Evolutionary conservation across 441 rosid species (phyloP), one percentile per base, ranked within the genome.

Genomic region (Gossypium laxum): DNA sequence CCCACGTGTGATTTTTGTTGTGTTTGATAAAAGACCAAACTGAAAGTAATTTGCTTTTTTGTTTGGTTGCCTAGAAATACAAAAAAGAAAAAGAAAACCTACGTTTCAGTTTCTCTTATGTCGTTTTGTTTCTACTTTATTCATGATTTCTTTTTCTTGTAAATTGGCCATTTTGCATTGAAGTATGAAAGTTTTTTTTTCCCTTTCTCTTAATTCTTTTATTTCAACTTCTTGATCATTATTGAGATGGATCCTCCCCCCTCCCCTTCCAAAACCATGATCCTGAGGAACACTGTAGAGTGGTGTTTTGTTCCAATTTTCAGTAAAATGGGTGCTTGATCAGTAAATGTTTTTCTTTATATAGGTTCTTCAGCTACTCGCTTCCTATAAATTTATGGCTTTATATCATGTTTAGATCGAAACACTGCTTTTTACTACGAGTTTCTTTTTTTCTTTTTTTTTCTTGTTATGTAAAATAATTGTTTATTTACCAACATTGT

Each of bases 21-120:
- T 66, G 22, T 24, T 47, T 24, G n/a, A 47, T 66, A 22, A 47
- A 65, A 7, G 17, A 63, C 52, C 51, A 11, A 64, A 64, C 69
- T 45, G 54, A 43, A 47, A 66, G 21, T 56, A 24, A 47, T 66
- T 47, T 14, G 56, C 21, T n/a, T 45, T 64, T 43, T 19, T 61
- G 57, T 66, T 66, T 66, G 56, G 38, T 47, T 24, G 70, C 43
- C 41, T 21, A 66, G 70, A 66, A 66, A 66, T 30, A 30, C 38
- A 30, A 30, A 30, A 30, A 5, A 5, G 1, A 30, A 30, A 1
- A 5, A 30, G 7, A 63, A 50, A 55, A 66, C 26, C 57, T 24
- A 47, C 19, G 69, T 50, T 64, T 43, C 30, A 19, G 55, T 45
- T 64, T 21, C 69, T 64, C 34, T 64, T 65, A 14, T 24, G 70